Base-by-base conservation (phyloP, 192 early-diverging fungal genomes). In the Rhizophagus prolifer region DNA sequence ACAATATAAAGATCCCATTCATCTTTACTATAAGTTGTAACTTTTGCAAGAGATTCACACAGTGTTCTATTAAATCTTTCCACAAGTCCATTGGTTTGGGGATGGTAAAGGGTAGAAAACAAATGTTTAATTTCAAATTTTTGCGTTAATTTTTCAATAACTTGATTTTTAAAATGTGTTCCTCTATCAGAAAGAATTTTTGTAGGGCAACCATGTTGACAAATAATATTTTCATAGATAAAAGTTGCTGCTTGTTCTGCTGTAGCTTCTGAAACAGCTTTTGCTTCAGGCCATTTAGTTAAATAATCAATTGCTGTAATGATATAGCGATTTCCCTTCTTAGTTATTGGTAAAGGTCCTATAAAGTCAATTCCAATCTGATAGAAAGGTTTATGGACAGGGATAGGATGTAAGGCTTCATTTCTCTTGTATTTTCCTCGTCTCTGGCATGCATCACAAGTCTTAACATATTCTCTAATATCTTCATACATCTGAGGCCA, bases 281-380 rank as follows among this genome's bases (percentile, higher is more conserved):
- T 21, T 23, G 75, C 75, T 46, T 80, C 66, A 1, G 79, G 82
- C 79, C 79, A 83, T 34, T 79, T 79, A 12, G 77, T 83, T 0
- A 63, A 23, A 59, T 80, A 80, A 34, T 83, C 82, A 2, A 78
- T 77, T 14, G 79, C 82, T 0, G 74, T 44, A 0, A 83, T 12
- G 0, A 82, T 72, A 74, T 76, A 82, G 1, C 38, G 2, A 19
- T 79, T 80, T 23, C 78, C 75, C 23, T 38, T 12, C 0, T 44
- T 30, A 0, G 72, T 78, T 8, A 58, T 10, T 8, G 62, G 67
- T 26, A 79, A 38, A 3, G 31, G 58, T 59, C 69, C 54, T 26
- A 77, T 13, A 36, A 69, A 38, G 25, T 69, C 67, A 6, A 69
- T 44, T 69, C 67, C 41, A 47, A 69, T 23, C 23, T 47, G 65